Percentiles rank a stretch among this genome's conserved stretches.
Evolutionary conservation across 176 grass and related monocot genomes (phyloP).

Genomic region (Carex kokanica): DNA sequence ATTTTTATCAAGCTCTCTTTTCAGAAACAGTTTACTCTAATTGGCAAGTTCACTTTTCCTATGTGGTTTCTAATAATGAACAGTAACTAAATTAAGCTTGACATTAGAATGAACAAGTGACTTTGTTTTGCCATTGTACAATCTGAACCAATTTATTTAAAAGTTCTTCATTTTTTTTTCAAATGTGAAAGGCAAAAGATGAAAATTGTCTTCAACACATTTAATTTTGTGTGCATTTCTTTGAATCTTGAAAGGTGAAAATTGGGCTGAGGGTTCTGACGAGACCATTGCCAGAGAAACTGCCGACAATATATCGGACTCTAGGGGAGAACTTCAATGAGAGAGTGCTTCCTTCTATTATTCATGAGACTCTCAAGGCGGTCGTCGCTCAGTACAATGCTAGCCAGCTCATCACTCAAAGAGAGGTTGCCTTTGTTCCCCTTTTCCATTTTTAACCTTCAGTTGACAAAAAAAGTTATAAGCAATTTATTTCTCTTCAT

Average conservation of each 20-base stretch:
- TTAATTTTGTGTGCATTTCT: neutral
- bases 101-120: neutral
- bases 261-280: constrained; percentile 90
- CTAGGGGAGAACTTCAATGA: constrained; percentile 82
- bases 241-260: constrained; percentile 47
- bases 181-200: neutral
- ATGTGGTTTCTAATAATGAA: neutral
- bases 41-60: neutral
- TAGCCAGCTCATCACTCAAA: constrained; percentile 91
- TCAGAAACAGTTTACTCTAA: neutral
- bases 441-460: neutral
- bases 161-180: neutral
- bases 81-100: neutral
- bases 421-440: constrained; percentile 57
- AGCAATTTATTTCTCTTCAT: neutral
- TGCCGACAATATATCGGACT: constrained; percentile 74
- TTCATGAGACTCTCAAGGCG: constrained; percentile 93
- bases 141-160: neutral
- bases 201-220: neutral
- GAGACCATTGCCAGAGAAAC: constrained; percentile 55
- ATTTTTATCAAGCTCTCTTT: neutral
- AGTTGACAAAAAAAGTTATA: neutral
- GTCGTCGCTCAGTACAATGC: constrained; percentile 98
- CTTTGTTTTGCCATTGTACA: neutral
- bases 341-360: constrained; percentile 91